These are phyloP conservation scores for Vicia sativa DNA, from an alignment of 306 rosid species.

Conservation along the genomic window DNA sequence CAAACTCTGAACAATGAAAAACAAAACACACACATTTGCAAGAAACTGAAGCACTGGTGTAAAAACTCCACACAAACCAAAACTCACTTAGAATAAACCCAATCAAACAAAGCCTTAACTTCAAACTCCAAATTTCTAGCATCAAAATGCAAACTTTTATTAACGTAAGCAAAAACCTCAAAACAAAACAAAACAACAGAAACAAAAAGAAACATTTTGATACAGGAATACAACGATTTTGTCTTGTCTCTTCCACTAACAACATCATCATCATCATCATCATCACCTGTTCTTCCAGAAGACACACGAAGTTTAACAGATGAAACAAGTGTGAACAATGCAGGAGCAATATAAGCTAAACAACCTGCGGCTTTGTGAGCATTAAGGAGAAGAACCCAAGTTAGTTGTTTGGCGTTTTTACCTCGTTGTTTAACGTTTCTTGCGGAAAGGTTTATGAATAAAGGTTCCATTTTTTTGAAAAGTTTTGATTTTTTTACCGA, in stretches of 20 bases:
- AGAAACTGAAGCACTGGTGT: conserved; percentile 87
- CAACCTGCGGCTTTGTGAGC: conserved; percentile 95
- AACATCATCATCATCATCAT: conserved; percentile 41
- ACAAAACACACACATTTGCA: conserved; percentile 69
- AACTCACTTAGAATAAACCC: conserved; percentile 77
- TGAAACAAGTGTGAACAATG: conserved; percentile 56
- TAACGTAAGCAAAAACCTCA: conserved; percentile 70
- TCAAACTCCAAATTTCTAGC: conserved; percentile 53
- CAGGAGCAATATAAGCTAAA: conserved; percentile 66
- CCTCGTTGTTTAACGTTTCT: conserved; percentile 54
- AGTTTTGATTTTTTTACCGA: background rate
- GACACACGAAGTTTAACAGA: conserved; percentile 69
- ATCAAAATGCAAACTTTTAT: conserved; percentile 79
- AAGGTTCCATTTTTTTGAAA: conserved; percentile 51
- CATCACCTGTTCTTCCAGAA: conserved; percentile 76
- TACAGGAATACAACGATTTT: conserved; percentile 59
- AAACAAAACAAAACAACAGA: conserved; percentile 64
- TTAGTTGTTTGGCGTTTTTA: conserved; percentile 83
- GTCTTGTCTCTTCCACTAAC: conserved; percentile 38
- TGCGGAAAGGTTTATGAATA: conserved; percentile 38
- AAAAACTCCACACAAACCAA: conserved; percentile 72
- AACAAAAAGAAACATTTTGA: conserved; percentile 61
- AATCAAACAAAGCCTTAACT: conserved; percentile 59
- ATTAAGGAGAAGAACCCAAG: conserved; percentile 94
- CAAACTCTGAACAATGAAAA: conserved; percentile 78